These are phyloP conservation scores for Apiospora kogelbergensis DNA, from an alignment of 2,329 filamentous ascomycete genomes.

Conservation along the genomic window DNA sequence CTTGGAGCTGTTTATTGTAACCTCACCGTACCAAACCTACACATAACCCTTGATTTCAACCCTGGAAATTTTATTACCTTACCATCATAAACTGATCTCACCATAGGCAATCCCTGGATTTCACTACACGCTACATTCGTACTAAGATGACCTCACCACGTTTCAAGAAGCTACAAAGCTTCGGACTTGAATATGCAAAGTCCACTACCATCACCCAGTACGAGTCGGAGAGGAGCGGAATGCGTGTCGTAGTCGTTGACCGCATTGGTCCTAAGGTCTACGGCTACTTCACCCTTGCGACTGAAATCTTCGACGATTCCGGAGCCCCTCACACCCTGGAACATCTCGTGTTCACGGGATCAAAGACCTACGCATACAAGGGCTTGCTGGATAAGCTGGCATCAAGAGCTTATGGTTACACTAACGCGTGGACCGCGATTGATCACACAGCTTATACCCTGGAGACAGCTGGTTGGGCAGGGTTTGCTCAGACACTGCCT, in stretches of 20 bases:
- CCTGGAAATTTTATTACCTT: too few species aligned
- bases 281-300: conserved; percentile 93
- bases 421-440: conserved; percentile 95
- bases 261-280: conserved; percentile 92
- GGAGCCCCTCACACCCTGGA: conserved; percentile 88
- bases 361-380: conserved; percentile 90
- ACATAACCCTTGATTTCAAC: too few species aligned
- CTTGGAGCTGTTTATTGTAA: not conserved
- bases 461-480: conserved; percentile 94
- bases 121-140: not conserved
- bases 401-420: conserved; percentile 87
- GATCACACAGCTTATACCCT: conserved; percentile 97
- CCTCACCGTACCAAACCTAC: not conserved
- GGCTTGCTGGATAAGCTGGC: conserved; percentile 93
- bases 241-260: conserved; percentile 91
- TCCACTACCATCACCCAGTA: conserved; percentile 83
- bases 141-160: conserved; percentile 59
- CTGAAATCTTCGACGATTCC: conserved; percentile 96
- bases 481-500: conserved; percentile 90
- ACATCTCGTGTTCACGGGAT: conserved; percentile 85
- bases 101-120: not conserved
- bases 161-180: conserved; percentile 83
- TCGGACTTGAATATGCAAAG: conserved; percentile 87
- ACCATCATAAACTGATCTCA: not conserved
- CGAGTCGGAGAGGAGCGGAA: conserved; percentile 90